phyloP scores from a whole-genome alignment of 768 basidiomycete genomes.

The Kwoniella newhampshirensis region DNA sequence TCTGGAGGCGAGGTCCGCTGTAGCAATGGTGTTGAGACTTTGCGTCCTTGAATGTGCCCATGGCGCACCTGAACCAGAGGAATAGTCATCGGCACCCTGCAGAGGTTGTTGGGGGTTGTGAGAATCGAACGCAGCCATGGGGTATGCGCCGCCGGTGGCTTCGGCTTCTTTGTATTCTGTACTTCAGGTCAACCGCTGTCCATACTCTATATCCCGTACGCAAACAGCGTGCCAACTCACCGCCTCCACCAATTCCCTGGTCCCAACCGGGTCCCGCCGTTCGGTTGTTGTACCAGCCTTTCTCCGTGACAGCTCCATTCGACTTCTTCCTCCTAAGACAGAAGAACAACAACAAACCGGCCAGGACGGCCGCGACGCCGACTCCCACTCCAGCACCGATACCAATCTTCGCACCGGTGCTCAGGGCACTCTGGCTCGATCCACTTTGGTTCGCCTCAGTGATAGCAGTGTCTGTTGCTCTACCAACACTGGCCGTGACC shows the following conservation, averaged over 20 bases:
- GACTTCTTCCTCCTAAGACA: slow-evolving; percentile 33
- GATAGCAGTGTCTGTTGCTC: slow-evolving; percentile 30
- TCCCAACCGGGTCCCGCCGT: slow-evolving; percentile 10
- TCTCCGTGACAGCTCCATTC: slow-evolving; percentile 17
- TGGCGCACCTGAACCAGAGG: slow-evolving; percentile 2
- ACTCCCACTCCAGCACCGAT: slow-evolving; percentile 41
- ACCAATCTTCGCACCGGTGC: slow-evolving; percentile 35
- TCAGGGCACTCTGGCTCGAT: slow-evolving; percentile 6
- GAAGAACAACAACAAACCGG: slow-evolving; percentile 36
- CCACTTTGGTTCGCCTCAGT: slow-evolving; percentile 21
- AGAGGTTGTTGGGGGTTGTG: background rate
- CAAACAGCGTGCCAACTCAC: background rate
- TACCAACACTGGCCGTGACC: slow-evolving; percentile 27
- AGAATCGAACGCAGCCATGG: slow-evolving; percentile 20
- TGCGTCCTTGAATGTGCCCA: slow-evolving; percentile 16
- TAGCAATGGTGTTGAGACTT: slow-evolving; percentile 27
- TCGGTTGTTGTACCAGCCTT: slow-evolving; percentile 29
- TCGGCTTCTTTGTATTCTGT: slow-evolving; percentile 26
- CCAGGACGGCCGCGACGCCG: slow-evolving; percentile 34
- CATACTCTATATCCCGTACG: background rate
- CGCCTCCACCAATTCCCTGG: slow-evolving; percentile 5
- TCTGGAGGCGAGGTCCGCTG: slow-evolving; percentile 22
- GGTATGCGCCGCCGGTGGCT: slow-evolving; percentile 16
- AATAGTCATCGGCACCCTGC: no score
- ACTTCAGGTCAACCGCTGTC: background rate